Evolutionary conservation across 2,329 filamentous ascomycete genomes (phyloP).

Genomic region (Aotearoamyces nothofagi): DNA sequence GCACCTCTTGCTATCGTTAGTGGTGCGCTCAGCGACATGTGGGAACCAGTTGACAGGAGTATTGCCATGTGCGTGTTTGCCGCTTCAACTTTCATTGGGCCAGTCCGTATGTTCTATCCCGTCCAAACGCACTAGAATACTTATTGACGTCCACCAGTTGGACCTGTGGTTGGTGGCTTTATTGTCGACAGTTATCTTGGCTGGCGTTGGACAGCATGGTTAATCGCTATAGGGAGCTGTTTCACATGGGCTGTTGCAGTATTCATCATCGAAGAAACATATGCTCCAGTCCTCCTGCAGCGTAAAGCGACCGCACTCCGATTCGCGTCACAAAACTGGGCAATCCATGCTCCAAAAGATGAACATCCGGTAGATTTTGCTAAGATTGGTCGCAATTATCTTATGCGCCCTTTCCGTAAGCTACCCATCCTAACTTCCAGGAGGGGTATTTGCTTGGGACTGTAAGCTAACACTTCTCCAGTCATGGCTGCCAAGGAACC

Average conservation of each 20-base stretch:
- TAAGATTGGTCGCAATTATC: constrained; percentile 14
- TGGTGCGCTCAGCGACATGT: constrained; percentile 10
- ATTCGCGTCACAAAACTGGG: constrained; percentile 25
- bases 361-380: constrained; percentile 11
- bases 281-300: constrained; percentile 28
- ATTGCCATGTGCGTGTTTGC: constrained; percentile 3
- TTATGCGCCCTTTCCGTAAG: constrained; percentile 20
- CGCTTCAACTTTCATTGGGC: constrained; percentile 4
- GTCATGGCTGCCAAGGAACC: constrained; percentile 4
- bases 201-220: constrained; percentile 40
- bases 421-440: constrained; percentile 6
- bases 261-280: constrained; percentile 32
- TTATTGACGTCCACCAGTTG: too few relatives aligned
- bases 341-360: constrained; percentile 14
- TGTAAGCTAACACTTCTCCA: neutral
- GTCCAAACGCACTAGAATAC: too few relatives aligned
- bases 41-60: constrained; percentile 4
- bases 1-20: constrained; percentile 16
- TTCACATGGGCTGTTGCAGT: constrained; percentile 24
- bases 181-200: constrained; percentile 28
- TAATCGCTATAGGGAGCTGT: constrained; percentile 29
- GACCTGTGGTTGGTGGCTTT: constrained; percentile 38
- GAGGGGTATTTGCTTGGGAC: too few relatives aligned
- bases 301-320: constrained; percentile 29
- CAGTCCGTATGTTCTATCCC: too few relatives aligned